These are phyloP conservation scores for Nymphaea colorata DNA, from an alignment of 164 flowering plant species.

Conservation along the genomic window DNA sequence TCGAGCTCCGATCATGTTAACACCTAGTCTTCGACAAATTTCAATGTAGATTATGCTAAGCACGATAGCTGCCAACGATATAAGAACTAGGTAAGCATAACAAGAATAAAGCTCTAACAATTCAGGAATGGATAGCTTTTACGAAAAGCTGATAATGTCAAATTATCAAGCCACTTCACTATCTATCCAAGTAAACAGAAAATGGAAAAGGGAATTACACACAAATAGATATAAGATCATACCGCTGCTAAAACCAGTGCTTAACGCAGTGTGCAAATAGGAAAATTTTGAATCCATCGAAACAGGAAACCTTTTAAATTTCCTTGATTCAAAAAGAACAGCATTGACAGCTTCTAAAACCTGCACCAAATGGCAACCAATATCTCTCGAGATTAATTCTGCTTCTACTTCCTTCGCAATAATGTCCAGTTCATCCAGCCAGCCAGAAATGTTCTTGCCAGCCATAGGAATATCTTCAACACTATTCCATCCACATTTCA, in stretches of 20 bases:
- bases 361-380: conserved; percentile 51
- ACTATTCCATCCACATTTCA: conserved; percentile 22
- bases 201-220: not conserved
- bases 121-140: too few relatives aligned
- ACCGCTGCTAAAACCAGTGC: conserved; percentile 51
- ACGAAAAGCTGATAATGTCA: too few relatives aligned
- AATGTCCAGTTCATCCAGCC: conserved; percentile 47
- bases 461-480: conserved; percentile 45
- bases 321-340: conserved; percentile 46
- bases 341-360: conserved; percentile 51
- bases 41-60: conserved; percentile 59
- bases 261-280: conserved; percentile 50
- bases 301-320: conserved; percentile 43
- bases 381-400: conserved; percentile 50
- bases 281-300: conserved; percentile 42
- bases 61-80: conserved; percentile 36
- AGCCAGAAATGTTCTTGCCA: conserved; percentile 39
- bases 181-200: not conserved
- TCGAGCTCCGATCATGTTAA: conserved; percentile 53
- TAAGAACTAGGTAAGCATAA: not conserved
- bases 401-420: conserved; percentile 59
- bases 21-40: conserved; percentile 56
- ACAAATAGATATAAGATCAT: not conserved
- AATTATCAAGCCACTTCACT: too few relatives aligned
- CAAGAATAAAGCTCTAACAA: not conserved